phyloP scores from a whole-genome alignment of 257 asterid species.

The Eustoma russellianum region DNA sequence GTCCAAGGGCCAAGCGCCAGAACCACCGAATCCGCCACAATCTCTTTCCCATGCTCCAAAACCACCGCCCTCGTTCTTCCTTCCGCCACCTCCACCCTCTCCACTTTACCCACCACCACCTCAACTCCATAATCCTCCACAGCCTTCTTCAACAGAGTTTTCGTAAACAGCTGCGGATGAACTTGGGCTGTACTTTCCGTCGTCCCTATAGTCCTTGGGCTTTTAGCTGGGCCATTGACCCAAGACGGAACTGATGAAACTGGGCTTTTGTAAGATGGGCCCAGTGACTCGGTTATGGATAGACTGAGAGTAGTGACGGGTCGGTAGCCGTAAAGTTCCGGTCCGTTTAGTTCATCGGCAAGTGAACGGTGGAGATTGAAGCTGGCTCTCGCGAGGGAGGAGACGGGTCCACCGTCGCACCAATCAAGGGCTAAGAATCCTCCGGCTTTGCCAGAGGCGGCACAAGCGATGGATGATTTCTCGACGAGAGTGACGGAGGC shows the following conservation, averaged over 20 bases:
- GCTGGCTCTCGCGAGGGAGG: conserved; percentile 80
- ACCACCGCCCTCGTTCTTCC: conserved; percentile 53
- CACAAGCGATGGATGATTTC: conserved; percentile 80
- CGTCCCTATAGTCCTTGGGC: conserved; percentile 64
- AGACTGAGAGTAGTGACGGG: conserved; percentile 64
- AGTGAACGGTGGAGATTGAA: conserved; percentile 81
- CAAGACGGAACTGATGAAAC: conserved; percentile 45
- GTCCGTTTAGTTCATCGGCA: conserved; percentile 72
- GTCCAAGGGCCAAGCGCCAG: conserved; percentile 96
- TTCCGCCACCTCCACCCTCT: conserved; percentile 43
- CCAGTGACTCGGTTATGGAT: conserved; percentile 33
- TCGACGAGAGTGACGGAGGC: conserved; percentile 75
- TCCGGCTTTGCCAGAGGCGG: conserved; percentile 90
- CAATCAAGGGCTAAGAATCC: conserved; percentile 89
- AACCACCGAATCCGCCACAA: conserved; percentile 61
- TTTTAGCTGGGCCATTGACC: conserved; percentile 61
- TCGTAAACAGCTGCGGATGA: conserved; percentile 65
- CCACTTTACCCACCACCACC: conserved; percentile 62
- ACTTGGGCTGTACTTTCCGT: conserved; percentile 79
- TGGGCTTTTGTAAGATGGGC: conserved; percentile 7
- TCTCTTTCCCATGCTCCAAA: conserved; percentile 47
- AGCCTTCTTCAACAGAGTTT: conserved; percentile 49
- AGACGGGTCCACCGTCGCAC: conserved; percentile 68
- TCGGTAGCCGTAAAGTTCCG: conserved; percentile 67
- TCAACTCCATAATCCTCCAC: conserved; percentile 52